Base-by-base conservation (phyloP, 2,329 filamentous ascomycete genomes). In the Penicillium sp. region DNA sequence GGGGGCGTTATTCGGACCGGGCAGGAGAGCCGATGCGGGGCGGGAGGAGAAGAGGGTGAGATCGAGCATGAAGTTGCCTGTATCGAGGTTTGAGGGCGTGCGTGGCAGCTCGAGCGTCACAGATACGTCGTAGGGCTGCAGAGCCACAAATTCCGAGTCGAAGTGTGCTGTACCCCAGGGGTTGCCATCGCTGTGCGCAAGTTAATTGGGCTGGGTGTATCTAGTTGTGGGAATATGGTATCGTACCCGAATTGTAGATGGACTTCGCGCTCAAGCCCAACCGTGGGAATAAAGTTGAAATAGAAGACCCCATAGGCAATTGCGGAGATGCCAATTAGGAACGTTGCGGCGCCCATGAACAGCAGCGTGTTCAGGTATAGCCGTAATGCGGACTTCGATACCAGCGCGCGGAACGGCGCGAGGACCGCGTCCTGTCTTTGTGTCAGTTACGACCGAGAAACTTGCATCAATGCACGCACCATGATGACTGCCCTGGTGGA, bases 11-110 rank as follows among this genome's bases (percentile, higher is more conserved):
- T 66, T 65, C n/a, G 54, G 49, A 19, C 57, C 55, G 2, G 51
- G 59, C 32, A 61, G 58, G 26, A 58, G 64, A 26, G 58, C 67
- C 4, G 60, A 65, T 8, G 70, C 68, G 22, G 69, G 67, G 22
- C 71, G 70, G 24, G 76, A 47, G n/a, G 48, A 76, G 43, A 87
- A 77, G 45, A 95, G 78, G 53, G 82, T 79, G 15, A 95, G 72
- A 41, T 87, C 84, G 17, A 97, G 74, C 93, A 98, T 98, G 75
- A 96, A 97, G 71, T 97, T 97, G 26, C 93, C 93, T 13, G 80
- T 79, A 2, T 78, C 79, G 21, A 86, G 71, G 62, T 98, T 98
- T 2, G 77, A 70, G 0, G 81, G 82, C 2, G 88, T 93, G 35
- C 84, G 82, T 17, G 93, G 93, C 55, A 98, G 75, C 3, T 80